Conservation (phyloP, 148 eudicot genomes). For the Beta vulgaris region DNA sequence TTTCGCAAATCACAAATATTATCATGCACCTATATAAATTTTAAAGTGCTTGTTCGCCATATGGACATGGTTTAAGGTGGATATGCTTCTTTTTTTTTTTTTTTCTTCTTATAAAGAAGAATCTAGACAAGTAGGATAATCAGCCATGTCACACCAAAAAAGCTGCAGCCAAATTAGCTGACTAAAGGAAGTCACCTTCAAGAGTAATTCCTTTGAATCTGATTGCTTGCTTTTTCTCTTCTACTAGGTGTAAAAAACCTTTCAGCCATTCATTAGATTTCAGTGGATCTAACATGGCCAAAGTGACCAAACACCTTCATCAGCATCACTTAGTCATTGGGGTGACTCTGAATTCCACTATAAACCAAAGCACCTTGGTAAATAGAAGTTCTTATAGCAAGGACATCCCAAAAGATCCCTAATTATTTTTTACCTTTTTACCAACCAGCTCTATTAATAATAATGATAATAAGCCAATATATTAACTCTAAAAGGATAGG, state of each 20-base stretch:
- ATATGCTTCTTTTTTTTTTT: neutral
- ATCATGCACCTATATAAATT: too few relatives aligned
- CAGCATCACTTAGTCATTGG: conserved; percentile 36
- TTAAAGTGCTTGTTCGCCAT: too few relatives aligned
- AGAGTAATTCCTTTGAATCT: conserved; percentile 24
- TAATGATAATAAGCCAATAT: too few relatives aligned
- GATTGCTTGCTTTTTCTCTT: conserved; percentile 31
- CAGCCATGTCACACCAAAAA: conserved; percentile 38
- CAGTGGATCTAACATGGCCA: conserved; percentile 47
- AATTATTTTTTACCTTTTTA: conserved; percentile 9
- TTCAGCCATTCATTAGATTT: conserved; percentile 16
- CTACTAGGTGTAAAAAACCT: conserved; percentile 3
- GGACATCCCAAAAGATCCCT: neutral
- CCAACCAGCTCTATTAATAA: neutral
- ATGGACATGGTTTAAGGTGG: conserved; percentile 16
- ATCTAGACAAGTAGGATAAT: conserved; percentile 34
- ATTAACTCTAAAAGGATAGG: too few relatives aligned
- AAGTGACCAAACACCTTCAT: conserved; percentile 39
- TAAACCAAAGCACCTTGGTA: conserved; percentile 30
- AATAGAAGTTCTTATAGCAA: conserved; percentile 11
- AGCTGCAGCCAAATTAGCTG: conserved; percentile 42
- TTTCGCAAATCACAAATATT: too few relatives aligned
- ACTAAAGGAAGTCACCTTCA: conserved; percentile 23
- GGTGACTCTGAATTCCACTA: conserved; percentile 49
- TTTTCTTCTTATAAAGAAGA: conserved; percentile 4